A percentile compares a stretch with the other conserved stretches of the same genome.
Conservation (phyloP, 768 basidiomycete genomes). For the Pilatotrama ljubarskyi region DNA sequence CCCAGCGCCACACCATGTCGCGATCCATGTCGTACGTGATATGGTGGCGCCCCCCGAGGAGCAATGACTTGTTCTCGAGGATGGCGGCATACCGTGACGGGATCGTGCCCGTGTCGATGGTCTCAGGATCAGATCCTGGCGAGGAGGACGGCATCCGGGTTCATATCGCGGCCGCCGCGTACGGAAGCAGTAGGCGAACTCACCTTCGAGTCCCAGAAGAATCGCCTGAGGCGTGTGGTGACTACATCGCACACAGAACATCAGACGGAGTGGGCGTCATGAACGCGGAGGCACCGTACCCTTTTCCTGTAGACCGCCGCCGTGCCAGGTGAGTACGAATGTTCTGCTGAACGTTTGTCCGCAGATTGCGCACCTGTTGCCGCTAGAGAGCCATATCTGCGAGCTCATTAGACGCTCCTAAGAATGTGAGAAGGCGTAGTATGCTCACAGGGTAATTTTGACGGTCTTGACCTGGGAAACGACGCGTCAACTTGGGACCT, state of each 20-base stretch:
- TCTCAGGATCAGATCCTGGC: constrained; percentile 85
- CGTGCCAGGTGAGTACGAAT: background rate
- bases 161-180: background rate
- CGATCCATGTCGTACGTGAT: constrained; percentile 85
- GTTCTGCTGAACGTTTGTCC: background rate
- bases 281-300: constrained; percentile 45
- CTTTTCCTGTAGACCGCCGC: constrained; percentile 56
- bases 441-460: constrained; percentile 78
- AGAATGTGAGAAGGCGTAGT: constrained; percentile 1
- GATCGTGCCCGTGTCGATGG: constrained; percentile 85
- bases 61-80: constrained; percentile 59
- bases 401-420: background rate
- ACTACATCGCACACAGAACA: constrained; percentile 36
- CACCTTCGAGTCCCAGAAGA: constrained; percentile 75
- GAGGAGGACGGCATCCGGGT: background rate
- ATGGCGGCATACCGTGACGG: constrained; percentile 74
- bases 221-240: constrained; percentile 89
- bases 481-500: background rate
- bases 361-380: constrained; percentile 66
- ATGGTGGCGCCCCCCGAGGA: constrained; percentile 71
- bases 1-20: constrained; percentile 93
- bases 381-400: constrained; percentile 87
- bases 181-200: background rate
- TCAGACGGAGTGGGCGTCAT: constrained; percentile 2
- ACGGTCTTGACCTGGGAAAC: constrained; percentile 64